Conservation (phyloP, 441 rosid genomes). For the Adansonia grandidieri region DNA sequence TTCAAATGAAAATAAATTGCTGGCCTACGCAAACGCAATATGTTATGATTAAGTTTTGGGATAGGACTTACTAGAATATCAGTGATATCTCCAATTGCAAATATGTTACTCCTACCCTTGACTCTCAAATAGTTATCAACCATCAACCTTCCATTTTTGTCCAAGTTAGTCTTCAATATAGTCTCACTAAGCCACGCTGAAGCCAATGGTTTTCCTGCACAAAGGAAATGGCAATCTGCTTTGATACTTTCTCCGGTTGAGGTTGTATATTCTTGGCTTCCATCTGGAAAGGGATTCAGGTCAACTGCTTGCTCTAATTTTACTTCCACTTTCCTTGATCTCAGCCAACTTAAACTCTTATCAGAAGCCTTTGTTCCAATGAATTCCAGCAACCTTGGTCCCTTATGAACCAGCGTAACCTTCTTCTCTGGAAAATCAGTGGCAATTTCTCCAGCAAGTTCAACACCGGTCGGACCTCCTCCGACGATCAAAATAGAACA, state of each 20-base stretch:
- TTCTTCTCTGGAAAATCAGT: constrained; percentile 76
- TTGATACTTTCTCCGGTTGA: constrained; percentile 60
- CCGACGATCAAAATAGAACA: constrained; percentile 74
- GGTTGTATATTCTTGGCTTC: constrained; percentile 49
- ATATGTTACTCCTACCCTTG: constrained; percentile 53
- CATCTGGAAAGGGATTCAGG: constrained; percentile 48
- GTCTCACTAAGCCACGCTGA: constrained; percentile 70
- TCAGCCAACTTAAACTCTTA: constrained; percentile 72
- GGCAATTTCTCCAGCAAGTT: constrained; percentile 84
- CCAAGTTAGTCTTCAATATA: constrained; percentile 52
- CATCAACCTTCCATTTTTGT: constrained; percentile 61
- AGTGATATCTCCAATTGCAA: constrained; percentile 77
- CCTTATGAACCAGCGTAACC: constrained; percentile 78
- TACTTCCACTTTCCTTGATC: constrained; percentile 65
- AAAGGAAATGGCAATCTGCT: constrained; percentile 77
- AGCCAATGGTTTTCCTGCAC: constrained; percentile 62
- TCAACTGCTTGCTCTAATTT: constrained; percentile 64
- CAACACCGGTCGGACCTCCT: constrained; percentile 91
- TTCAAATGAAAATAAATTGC: background rate
- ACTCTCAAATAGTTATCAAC: constrained; percentile 74
- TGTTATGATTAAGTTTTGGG: background rate
- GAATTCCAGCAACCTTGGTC: constrained; percentile 75
- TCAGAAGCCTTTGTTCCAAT: constrained; percentile 64
- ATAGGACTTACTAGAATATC: constrained; percentile 59
- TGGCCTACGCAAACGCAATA: background rate